phyloP scores from a whole-genome alignment of 768 basidiomycete species.

The Gloeostereum incarnatum region DNA sequence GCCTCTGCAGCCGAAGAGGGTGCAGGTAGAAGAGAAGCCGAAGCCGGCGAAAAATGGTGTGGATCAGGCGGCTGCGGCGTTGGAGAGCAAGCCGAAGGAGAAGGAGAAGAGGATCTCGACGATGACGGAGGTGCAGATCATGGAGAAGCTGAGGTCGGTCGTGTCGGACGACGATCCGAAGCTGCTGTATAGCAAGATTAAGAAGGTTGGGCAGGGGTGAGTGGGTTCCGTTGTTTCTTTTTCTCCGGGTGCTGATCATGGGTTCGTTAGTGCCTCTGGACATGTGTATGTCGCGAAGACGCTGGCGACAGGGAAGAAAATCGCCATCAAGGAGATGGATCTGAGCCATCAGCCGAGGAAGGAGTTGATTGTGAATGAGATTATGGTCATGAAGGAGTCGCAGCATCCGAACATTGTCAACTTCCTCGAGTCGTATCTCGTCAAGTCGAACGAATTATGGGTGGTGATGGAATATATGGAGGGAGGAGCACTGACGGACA shows the following conservation, averaged over 20 bases:
- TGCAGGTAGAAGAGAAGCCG: slow-evolving; percentile 46
- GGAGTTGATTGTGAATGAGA: slow-evolving; percentile 96
- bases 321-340: slow-evolving; percentile 99
- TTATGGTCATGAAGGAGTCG: slow-evolving; percentile 97
- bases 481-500: slow-evolving; percentile 93
- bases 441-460: slow-evolving; percentile 87
- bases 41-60: slow-evolving; percentile 32
- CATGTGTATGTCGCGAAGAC: slow-evolving; percentile 98
- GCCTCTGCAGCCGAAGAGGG: slow-evolving; percentile 76
- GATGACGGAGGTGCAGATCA: slow-evolving; percentile 96
- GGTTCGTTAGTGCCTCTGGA: slow-evolving; percentile 71
- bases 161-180: slow-evolving; percentile 86
- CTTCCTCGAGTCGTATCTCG: slow-evolving; percentile 84
- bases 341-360: slow-evolving; percentile 90
- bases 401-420: slow-evolving; percentile 98
- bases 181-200: slow-evolving; percentile 88
- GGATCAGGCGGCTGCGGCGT: slow-evolving; percentile 54
- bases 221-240: slow-evolving; percentile 18
- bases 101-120: slow-evolving; percentile 91
- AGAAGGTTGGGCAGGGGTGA: slow-evolving; percentile 98
- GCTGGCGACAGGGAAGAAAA: slow-evolving; percentile 73
- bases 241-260: slow-evolving; percentile 10
- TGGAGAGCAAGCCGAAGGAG: slow-evolving; percentile 62
- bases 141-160: slow-evolving; percentile 91
- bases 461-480: slow-evolving; percentile 99